Base-by-base conservation (phyloP, 1,139 yeast species). In the Spathaspora sp. region DNA sequence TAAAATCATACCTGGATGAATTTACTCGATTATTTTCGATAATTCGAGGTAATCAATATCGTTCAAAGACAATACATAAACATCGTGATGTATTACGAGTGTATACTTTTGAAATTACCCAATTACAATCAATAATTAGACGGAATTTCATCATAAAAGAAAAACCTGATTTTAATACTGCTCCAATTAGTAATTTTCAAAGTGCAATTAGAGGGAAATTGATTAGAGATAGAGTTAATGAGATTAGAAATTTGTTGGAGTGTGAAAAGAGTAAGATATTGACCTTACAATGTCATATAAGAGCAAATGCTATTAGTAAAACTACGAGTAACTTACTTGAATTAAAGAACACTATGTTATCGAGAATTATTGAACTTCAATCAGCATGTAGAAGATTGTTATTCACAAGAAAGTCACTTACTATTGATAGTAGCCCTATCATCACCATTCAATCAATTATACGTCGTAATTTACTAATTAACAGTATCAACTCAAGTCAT, bases 1-100 rank as follows among this genome's bases (percentile, higher is more conserved):
- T 84, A 34, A 78, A 77, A 52, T 80, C 84, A 2, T 79, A 76
- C 52, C 68, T 70, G 4, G 78, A 74, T 17, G 80, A 77, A 49
- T 63, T 82, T 29, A 67, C 67, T 4, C 49, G 48, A 9, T 63
- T 74, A 27, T 54, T 60, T 39, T 66, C 81, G 6, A 64, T 63
- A 1, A 64, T 75, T 23, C 68, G 84, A 52, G 81, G 80, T 2
- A 64, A 70, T 49, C 47, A 58, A 45, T 55, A 67, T 11, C 59
- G 79, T 48, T 49, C 54, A 26, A 64, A 56, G 50, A 64, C 78
- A 2, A 57, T 74, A 18, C 78, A 74, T 54, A 64, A 64, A 45
- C 72, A 74, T 49, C 62, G 78, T 39, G 70, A 63, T 45, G 74
- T 66, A 37, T 51, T 74, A 25, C 39, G 63, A 25, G 46, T 58